Base-by-base conservation (phyloP, 2,329 filamentous ascomycete genomes). In the Sporothrix sp. region DNA sequence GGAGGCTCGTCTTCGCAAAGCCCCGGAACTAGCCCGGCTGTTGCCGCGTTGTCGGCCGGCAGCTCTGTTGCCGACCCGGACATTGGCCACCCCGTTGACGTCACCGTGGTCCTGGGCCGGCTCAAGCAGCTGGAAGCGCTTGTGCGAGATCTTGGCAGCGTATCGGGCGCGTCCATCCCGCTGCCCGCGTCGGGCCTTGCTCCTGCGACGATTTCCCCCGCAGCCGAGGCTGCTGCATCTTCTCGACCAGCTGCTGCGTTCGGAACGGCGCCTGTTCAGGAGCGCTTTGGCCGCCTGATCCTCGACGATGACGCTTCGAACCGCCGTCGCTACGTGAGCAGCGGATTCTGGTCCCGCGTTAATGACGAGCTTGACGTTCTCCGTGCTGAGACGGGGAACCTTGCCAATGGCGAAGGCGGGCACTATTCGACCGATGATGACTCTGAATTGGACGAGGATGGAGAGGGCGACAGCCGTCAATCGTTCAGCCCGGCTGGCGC, bases 261-360 rank as follows among this genome's bases (percentile, higher is more conserved):
- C 5, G 35, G 56, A 1, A 50, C 49, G 2, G 54, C 71, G 8
- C 66, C 70, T 23, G 38, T 52, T 14, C 30, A 39, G 7, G 65
- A 66, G 16, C 63, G 69, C 11, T 72, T 76, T 52, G 74, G 74
- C 2, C 65, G 72, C 42, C 57, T 78, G 35, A 69, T 76, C 3
- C 57, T 75, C 2, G 63, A 68, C 25, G 71, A 75, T 62, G 7
- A 56, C 28, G 30, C 33, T 10, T 67, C 60, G 3, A 68, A 59
- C 6, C 63, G 60, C 11, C 71, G 66, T 33, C 68, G 69, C 13
- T 78, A 78, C 57, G 62, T 78, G 10, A 71, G 71, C 51, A 76
- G 66, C 54, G 70, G 70, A 13, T 78, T 79, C 56, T 79, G 75
- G 75, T 74, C 74, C 2, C 68, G 69, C 1, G 67, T 79, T n/a